Evolutionary conservation across 176 grass and related monocot species (phyloP).

Genomic region (Elymus sibiricus): DNA sequence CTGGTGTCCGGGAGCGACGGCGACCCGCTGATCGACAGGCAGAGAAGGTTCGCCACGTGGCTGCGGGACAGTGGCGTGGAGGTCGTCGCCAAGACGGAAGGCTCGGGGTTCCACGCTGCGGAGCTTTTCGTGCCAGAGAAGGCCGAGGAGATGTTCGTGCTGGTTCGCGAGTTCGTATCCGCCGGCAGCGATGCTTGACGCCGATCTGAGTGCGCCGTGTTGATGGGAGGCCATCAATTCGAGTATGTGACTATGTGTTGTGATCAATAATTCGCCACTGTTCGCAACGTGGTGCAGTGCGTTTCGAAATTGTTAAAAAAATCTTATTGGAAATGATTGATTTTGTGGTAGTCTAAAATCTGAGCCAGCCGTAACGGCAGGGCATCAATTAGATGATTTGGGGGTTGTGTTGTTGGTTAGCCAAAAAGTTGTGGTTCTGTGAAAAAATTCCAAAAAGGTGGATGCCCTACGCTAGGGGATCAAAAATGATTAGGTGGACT

Average conservation of each 20-base stretch:
- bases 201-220: not conserved
- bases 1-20: slow-evolving; percentile 55
- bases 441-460: too few relatives aligned
- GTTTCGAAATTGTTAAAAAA: not conserved
- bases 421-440: too few relatives aligned
- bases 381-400: too few relatives aligned
- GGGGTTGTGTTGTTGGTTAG: too few relatives aligned
- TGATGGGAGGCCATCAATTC: not conserved
- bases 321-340: too few relatives aligned
- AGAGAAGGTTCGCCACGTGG: slow-evolving; percentile 48
- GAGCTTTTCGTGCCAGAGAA: slow-evolving; percentile 65
- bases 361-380: too few relatives aligned
- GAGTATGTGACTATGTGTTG: not conserved
- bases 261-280: not conserved
- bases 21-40: slow-evolving; percentile 75
- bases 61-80: slow-evolving; percentile 41
- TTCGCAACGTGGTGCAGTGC: not conserved
- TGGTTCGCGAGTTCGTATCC: slow-evolving; percentile 51
- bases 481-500: too few relatives aligned
- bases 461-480: too few relatives aligned
- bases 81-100: slow-evolving; percentile 45
- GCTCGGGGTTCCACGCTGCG: slow-evolving; percentile 47
- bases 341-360: too few relatives aligned
- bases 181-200: slow-evolving; percentile 20
- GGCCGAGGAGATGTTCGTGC: slow-evolving; percentile 41